These are phyloP conservation scores for Fagopyrum tataricum DNA, from an alignment of 148 eudicot species.

Conservation along the genomic window DNA sequence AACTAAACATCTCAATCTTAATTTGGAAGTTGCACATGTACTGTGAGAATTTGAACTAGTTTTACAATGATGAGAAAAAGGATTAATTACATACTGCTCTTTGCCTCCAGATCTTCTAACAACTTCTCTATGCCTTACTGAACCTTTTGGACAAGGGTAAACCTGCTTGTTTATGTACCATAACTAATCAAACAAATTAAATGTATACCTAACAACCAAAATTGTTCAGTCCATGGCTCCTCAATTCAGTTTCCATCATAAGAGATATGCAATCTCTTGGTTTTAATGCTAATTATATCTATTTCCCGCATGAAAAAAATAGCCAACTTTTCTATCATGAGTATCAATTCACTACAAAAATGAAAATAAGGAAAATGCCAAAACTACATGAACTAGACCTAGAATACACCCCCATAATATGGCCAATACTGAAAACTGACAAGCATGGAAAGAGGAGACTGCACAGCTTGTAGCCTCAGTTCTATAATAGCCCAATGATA, in stretches of 20 bases:
- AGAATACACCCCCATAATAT: not conserved
- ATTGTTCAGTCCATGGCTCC: not conserved
- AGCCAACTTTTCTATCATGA: not conserved
- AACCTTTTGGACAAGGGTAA: conserved; percentile 58
- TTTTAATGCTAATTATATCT: not conserved
- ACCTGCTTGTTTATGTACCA: conserved; percentile 23
- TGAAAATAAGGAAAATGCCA: not conserved
- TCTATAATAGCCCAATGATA: not conserved
- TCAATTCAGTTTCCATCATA: not conserved
- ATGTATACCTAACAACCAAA: not conserved
- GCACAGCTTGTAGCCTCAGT: not conserved
- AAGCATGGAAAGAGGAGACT: not conserved
- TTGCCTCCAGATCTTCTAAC: conserved; percentile 49
- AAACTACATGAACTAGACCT: not conserved
- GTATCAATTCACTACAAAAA: not conserved
- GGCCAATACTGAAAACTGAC: not conserved
- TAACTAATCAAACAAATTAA: not conserved
- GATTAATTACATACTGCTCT: conserved; percentile 36
- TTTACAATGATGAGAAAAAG: not conserved
- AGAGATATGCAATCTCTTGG: not conserved
- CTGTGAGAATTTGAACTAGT: not conserved
- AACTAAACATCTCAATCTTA: not conserved
- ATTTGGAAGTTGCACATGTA: conserved; percentile 3
- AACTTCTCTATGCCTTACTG: conserved; percentile 42
- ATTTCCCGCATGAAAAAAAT: not conserved